Evolutionary conservation across 176 grass and related monocot species (phyloP), one percentile per base, ranked within the genome.

Genomic region (Alopecurus myosuroides): DNA sequence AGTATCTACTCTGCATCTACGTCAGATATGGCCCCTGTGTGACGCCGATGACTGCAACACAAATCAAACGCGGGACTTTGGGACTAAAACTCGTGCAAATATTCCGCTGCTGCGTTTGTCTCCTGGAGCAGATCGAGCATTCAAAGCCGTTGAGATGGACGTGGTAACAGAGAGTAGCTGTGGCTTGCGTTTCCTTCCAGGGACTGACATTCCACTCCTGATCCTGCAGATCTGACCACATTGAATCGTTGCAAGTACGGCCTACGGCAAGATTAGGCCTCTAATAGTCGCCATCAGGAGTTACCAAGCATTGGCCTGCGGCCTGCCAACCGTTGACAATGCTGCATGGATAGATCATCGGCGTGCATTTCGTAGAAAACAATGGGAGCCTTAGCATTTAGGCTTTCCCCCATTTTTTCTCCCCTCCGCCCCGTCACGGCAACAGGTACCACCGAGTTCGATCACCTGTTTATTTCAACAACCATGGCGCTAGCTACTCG

Each of bases 281-380:
- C 9, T 42, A 42, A 42, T 42, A 48, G 72, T 77, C 30, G 75
- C 42, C 55, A 11, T 86, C 56, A 52, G 35, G 23, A 14, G 51
- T 81, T 12, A 74, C 42, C 41, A 81, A 57, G 6, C 45, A 25
- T 12, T 12, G 82, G 57, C 36, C 28, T 17, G 7, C 74, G 4
- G 70, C 70, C 70, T 48, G 70, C 70, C 70, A 84, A 49, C 65
- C 35, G 2, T 82, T 86, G 84, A 90, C 64, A 20, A 90, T 20
- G 62, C 1, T 51, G 34, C 76, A 11, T 70, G 2, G 51, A 36
- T 25, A 4, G 18, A n/a, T 79, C 46, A 55, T n/a, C 77, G 22
- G 20, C 56, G 48, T 36, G 45, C 34, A 51, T 84, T 80, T 5
- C 56, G 34, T 90, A 73, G 79, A 55, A n/a, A 84, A 73, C 79